These are phyloP conservation scores for Rutstroemia sp. DNA, from an alignment of 2,329 filamentous ascomycete genomes.

Conservation along the genomic window DNA sequence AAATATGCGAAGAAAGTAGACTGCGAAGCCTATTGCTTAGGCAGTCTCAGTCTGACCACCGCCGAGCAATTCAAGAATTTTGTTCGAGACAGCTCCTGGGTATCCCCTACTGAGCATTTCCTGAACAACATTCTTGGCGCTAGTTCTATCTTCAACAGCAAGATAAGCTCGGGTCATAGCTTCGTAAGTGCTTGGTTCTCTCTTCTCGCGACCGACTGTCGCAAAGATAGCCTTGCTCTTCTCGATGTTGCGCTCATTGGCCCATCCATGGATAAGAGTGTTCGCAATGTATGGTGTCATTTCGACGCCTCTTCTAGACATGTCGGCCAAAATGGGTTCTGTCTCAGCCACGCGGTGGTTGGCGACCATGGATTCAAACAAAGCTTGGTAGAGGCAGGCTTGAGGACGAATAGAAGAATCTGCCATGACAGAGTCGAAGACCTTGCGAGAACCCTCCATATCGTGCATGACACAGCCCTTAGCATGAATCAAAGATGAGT, in stretches of 20 bases:
- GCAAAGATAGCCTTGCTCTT: conserved; percentile 77
- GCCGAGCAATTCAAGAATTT: conserved; percentile 84
- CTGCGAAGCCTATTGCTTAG: background rate
- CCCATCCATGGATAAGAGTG: conserved; percentile 96
- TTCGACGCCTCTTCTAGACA: conserved; percentile 66
- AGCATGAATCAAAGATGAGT: conserved; percentile 90
- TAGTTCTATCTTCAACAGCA: conserved; percentile 69
- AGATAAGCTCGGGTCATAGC: conserved; percentile 95
- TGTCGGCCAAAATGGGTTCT: conserved; percentile 64
- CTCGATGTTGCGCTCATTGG: conserved; percentile 69
- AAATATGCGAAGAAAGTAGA: conserved; percentile 14
- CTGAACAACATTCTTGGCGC: conserved; percentile 70
- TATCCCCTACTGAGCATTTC: conserved; percentile 92
- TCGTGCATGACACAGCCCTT: conserved; percentile 92
- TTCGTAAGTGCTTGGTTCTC: conserved; percentile 97
- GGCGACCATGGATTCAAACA: conserved; percentile 96
- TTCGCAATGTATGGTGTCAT: conserved; percentile 98
- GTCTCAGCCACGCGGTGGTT: conserved; percentile 80
- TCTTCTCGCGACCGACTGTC: conserved; percentile 65
- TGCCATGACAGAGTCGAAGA: conserved; percentile 75
- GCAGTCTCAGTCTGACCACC: conserved; percentile 34
- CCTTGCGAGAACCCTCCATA: conserved; percentile 69
- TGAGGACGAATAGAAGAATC: conserved; percentile 62
- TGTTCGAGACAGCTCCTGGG: conserved; percentile 83
- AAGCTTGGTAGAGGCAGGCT: conserved; percentile 86